Evolutionary conservation across 331 rosid species (phyloP).

Genomic region (Dryas integrifolia): DNA sequence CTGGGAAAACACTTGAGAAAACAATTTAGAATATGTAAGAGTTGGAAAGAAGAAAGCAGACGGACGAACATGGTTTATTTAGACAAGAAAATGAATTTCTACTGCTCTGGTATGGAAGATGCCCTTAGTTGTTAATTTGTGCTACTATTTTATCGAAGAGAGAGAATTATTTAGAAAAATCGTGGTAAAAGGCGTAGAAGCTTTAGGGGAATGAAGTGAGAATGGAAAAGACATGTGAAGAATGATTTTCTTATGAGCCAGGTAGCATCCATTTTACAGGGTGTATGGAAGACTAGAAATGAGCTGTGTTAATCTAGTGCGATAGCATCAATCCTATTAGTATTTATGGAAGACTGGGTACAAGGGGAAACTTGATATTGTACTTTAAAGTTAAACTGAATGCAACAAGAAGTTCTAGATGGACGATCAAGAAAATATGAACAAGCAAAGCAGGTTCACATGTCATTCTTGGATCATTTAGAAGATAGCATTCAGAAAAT

Average conservation of each 20-base stretch:
- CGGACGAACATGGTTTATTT: neutral
- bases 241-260: neutral
- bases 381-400: neutral
- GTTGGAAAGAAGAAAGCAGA: too few species aligned
- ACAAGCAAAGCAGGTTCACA: neutral
- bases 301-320: neutral
- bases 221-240: neutral
- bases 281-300: neutral
- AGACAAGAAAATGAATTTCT: neutral
- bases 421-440: neutral
- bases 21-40: too few species aligned
- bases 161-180: neutral
- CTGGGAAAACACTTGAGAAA: too few species aligned
- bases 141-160: neutral
- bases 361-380: neutral
- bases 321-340: neutral
- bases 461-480: neutral
- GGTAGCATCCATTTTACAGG: neutral
- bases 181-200: neutral
- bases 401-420: neutral
- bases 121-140: neutral
- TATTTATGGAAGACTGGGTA: neutral
- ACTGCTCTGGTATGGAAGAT: neutral
- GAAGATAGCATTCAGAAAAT: neutral
- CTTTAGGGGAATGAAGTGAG: neutral